Percentiles rank a stretch among this genome's conserved stretches.
Evolutionary conservation across 352 stramenopile genomes (phyloP).

Genomic region (Globisporangium iwayamae): DNA sequence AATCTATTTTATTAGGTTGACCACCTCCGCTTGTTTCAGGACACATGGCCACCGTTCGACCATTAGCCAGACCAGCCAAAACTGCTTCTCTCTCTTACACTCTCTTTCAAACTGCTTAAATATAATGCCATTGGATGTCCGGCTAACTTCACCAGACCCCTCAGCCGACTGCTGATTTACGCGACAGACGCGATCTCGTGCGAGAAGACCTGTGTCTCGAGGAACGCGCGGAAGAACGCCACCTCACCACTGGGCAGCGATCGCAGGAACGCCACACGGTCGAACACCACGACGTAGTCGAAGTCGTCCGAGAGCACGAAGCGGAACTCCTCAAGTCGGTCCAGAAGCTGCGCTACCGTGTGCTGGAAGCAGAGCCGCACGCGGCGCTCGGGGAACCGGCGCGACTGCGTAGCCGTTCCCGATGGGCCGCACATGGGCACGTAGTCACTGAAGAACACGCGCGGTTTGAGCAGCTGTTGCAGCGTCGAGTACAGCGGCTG

Average conservation of each 20-base stretch:
- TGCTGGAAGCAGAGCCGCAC: constrained; percentile 60
- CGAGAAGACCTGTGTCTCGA: constrained; percentile 86
- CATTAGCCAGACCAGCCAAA: background rate
- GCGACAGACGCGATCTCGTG: constrained; percentile 74
- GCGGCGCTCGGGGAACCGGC: constrained; percentile 48
- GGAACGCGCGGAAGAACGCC: constrained; percentile 71
- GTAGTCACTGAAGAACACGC: constrained; percentile 75
- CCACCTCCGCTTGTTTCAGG: background rate
- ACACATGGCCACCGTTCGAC: background rate
- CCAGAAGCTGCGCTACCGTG: constrained; percentile 46
- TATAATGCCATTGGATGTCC: background rate
- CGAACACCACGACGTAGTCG: constrained; percentile 85
- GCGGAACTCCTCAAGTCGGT: constrained; percentile 68
- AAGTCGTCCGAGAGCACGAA: constrained; percentile 87
- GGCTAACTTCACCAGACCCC: background rate
- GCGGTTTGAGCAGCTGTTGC: constrained; percentile 66
- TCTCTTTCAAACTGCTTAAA: background rate
- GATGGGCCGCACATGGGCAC: constrained; percentile 54
- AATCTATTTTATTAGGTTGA: constrained; percentile 1
- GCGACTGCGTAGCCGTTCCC: constrained; percentile 13
- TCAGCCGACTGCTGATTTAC: constrained; percentile 11
- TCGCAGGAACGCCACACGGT: constrained; percentile 64
- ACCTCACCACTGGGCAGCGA: constrained; percentile 48
- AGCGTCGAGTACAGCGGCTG: constrained; percentile 39
- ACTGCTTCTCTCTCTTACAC: background rate